Conservation (phyloP, 2,329 filamentous ascomycete genomes). For the Periconia digitata region DNA sequence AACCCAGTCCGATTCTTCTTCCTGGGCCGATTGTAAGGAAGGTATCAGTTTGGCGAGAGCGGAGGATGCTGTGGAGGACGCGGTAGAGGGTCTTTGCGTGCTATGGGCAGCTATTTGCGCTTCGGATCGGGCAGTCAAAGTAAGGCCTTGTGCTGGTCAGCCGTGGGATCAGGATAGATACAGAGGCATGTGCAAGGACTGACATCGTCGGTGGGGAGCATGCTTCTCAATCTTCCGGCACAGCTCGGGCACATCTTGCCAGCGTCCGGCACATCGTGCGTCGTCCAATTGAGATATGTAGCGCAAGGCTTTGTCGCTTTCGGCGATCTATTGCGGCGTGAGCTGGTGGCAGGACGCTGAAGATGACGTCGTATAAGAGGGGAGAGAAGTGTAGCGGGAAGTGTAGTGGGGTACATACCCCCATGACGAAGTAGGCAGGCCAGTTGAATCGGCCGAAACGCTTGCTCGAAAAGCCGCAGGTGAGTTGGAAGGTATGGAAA, state of each 20-base stretch:
- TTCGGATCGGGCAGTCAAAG: slow-evolving; percentile 51
- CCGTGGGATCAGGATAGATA: slow-evolving; percentile 16
- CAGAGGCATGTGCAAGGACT: slow-evolving; percentile 28
- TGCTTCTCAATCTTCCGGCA: slow-evolving; percentile 94
- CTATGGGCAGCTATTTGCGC: slow-evolving; percentile 49
- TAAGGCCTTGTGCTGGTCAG: slow-evolving; percentile 42
- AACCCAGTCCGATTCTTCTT: slow-evolving; percentile 44
- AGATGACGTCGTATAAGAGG: slow-evolving; percentile 34
- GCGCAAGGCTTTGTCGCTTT: slow-evolving; percentile 73
- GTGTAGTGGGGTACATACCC: slow-evolving; percentile 33
- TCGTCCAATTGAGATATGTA: slow-evolving; percentile 83
- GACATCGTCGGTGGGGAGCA: slow-evolving; percentile 83
- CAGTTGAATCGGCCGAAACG: slow-evolving; percentile 29
- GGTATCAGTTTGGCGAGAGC: slow-evolving; percentile 44
- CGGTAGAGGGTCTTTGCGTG: slow-evolving; percentile 44
- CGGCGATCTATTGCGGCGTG: slow-evolving; percentile 46
- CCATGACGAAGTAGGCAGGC: slow-evolving; percentile 36
- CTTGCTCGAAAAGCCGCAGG: slow-evolving; percentile 32
- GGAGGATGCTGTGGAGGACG: slow-evolving; percentile 40
- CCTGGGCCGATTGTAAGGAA: slow-evolving; percentile 42
- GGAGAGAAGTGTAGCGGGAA: neutral
- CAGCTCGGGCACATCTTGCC: slow-evolving; percentile 83
- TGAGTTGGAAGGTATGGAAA: neutral
- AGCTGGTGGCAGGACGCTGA: slow-evolving; percentile 20
- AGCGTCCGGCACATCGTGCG: slow-evolving; percentile 84